A percentile compares a stretch with the other conserved stretches of the same genome.
Evolutionary conservation across 768 basidiomycete genomes (phyloP).

Genomic region (Termitomyces sp.): DNA sequence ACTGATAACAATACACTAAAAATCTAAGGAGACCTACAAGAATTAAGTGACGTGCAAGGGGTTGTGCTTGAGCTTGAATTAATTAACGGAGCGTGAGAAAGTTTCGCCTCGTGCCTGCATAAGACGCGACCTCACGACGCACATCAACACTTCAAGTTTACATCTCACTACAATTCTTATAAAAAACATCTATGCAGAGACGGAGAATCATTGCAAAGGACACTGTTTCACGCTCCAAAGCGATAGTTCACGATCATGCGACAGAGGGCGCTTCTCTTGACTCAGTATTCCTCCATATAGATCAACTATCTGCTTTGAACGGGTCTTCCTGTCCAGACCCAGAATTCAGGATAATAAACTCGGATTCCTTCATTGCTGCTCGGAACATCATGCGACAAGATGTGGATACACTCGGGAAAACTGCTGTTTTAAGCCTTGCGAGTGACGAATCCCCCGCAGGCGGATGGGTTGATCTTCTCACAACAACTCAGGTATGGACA

Average conservation of each 20-base stretch:
- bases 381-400: slow-evolving; percentile 22
- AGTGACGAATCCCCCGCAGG: slow-evolving; percentile 28
- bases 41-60: too few species aligned
- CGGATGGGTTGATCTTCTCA: slow-evolving; percentile 23
- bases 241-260: slow-evolving; percentile 20
- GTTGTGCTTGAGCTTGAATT: too few species aligned
- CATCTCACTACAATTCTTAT: neutral
- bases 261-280: slow-evolving; percentile 25
- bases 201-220: slow-evolving; percentile 17
- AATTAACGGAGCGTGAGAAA: too few species aligned
- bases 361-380: slow-evolving; percentile 32
- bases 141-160: neutral
- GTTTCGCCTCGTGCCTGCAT: too few species aligned
- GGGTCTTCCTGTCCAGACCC: slow-evolving; percentile 11
- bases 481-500: slow-evolving; percentile 24
- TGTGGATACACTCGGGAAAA: slow-evolving; percentile 20
- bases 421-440: slow-evolving; percentile 34
- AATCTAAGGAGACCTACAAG: too few species aligned
- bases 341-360: slow-evolving; percentile 24
- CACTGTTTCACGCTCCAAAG: slow-evolving; percentile 21
- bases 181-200: neutral
- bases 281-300: slow-evolving; percentile 21
- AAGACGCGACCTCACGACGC: too few species aligned
- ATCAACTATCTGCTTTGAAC: slow-evolving; percentile 21
- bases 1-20: too few species aligned